These are phyloP conservation scores for Penicillium sp. DNA, from an alignment of 2,329 filamentous ascomycete species.

Conservation along the genomic window DNA sequence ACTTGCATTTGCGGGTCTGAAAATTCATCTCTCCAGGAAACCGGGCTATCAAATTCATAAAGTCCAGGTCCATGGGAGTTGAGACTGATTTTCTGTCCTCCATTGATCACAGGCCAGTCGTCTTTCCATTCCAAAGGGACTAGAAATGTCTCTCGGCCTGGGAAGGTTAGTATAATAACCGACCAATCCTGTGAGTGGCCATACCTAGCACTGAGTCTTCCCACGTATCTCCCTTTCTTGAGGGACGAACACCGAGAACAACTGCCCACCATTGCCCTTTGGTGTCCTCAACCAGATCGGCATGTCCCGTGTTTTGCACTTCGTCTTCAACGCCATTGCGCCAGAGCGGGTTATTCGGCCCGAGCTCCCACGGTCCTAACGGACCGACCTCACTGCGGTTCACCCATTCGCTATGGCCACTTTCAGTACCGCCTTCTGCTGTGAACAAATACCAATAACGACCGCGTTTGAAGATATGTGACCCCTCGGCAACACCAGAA, in stretches of 20 bases:
- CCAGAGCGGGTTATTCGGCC: slow-evolving; percentile 58
- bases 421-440: slow-evolving; percentile 58
- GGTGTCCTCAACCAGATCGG: slow-evolving; percentile 48
- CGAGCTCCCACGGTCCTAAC: slow-evolving; percentile 63
- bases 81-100: slow-evolving; percentile 46
- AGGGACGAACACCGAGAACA: slow-evolving; percentile 47
- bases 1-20: slow-evolving; percentile 21
- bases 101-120: slow-evolving; percentile 54
- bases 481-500: slow-evolving; percentile 50
- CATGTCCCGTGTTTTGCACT: slow-evolving; percentile 52
- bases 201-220: slow-evolving; percentile 46
- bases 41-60: slow-evolving; percentile 13
- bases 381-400: slow-evolving; percentile 50
- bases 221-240: slow-evolving; percentile 28
- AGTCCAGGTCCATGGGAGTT: slow-evolving; percentile 20
- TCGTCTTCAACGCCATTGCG: slow-evolving; percentile 50
- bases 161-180: not conserved
- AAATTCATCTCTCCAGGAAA: slow-evolving; percentile 41
- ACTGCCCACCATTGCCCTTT: slow-evolving; percentile 51
- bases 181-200: not conserved
- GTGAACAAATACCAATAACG: slow-evolving; percentile 55
- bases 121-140: slow-evolving; percentile 51
- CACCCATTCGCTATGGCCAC: slow-evolving; percentile 61
- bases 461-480: slow-evolving; percentile 54
- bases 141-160: slow-evolving; percentile 52